Base-by-base conservation (phyloP, 306 rosid species). In the Rosa chinensis region DNA sequence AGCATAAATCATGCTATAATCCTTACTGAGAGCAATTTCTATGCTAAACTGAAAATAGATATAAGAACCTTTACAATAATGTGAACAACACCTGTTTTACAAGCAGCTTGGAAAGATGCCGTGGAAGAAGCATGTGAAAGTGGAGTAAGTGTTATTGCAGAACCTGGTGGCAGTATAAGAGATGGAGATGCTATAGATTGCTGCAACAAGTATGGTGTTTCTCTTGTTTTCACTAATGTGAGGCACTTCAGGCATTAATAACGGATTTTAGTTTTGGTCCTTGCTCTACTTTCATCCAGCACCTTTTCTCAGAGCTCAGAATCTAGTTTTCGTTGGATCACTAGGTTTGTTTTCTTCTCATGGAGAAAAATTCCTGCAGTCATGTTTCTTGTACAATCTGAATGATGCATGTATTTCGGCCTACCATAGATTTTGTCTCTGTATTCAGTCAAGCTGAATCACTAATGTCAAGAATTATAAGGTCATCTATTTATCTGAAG, bases 51-150 rank as follows among this genome's bases (percentile, higher is more conserved):
- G 42, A 10, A 72, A 18, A 42, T 56, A 69, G 59, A 40, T 73
- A 45, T 23, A 45, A 43, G 14, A 20, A 14, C 45, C 44, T 73
- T 55, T 64, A 11, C 16, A 14, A 58, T 83, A 64, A 40, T 76
- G 59, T 32, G 28, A 69, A 28, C 39, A 69, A 32, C 58, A 52
- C 47, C 67, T 76, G 59, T 76, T 85, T 39, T 78, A 48, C 84
- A 21, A n/a, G 67, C 93, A 92, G 98, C 98, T 78, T 92, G 99
- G 98, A 91, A 95, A 21, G 99, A 92, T 81, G 98, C 96, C 3
- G 98, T 95, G 83, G 97, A 95, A 86, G 95, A 92, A 90, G 97
- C 97, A 77, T 94, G 99, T 81, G 82, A 89, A 74, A 87, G 89
- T 21, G 97, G 97, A 66, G 71, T 91, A 13, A 71, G 90, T 66